A percentile compares a stretch with the other conserved stretches of the same genome.
phyloP scores from a whole-genome alignment of 257 asterid genomes.

The Coffea canephora region DNA sequence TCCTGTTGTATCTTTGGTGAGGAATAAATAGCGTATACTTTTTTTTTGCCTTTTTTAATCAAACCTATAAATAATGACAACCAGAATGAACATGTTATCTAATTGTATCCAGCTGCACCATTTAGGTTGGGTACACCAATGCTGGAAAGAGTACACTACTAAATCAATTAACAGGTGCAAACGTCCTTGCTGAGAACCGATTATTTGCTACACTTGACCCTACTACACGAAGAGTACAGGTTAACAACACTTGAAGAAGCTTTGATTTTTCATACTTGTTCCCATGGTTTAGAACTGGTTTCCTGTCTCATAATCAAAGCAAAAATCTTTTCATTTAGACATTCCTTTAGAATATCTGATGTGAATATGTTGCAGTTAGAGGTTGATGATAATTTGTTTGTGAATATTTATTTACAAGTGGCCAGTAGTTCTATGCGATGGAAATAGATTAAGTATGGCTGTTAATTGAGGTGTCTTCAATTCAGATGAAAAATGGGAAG shows the following conservation, averaged over 20 bases:
- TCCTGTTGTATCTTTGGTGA: conserved; percentile 95
- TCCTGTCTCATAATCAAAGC: neutral
- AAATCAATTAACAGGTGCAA: conserved; percentile 85
- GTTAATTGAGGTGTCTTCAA: conserved; percentile 6
- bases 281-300: neutral
- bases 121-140: conserved; percentile 96
- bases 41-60: neutral
- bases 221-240: conserved; percentile 97
- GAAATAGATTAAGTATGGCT: neutral
- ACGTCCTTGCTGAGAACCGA: conserved; percentile 91
- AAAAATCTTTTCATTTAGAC: neutral
- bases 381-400: neutral
- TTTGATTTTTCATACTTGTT: conserved; percentile 2
- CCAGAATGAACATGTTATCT: neutral
- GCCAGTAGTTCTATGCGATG: neutral
- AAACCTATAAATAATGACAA: neutral
- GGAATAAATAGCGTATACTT: conserved; percentile 17
- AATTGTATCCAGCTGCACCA: conserved; percentile 10
- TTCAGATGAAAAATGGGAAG: conserved; percentile 82
- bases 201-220: conserved; percentile 98
- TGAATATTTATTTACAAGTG: neutral
- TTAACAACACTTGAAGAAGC: conserved; percentile 16
- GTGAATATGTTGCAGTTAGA: neutral
- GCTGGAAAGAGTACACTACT: conserved; percentile 97
- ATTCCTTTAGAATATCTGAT: neutral